Base-by-base conservation (phyloP, 2,329 filamentous ascomycete genomes). In the Botrytis paeoniae region DNA sequence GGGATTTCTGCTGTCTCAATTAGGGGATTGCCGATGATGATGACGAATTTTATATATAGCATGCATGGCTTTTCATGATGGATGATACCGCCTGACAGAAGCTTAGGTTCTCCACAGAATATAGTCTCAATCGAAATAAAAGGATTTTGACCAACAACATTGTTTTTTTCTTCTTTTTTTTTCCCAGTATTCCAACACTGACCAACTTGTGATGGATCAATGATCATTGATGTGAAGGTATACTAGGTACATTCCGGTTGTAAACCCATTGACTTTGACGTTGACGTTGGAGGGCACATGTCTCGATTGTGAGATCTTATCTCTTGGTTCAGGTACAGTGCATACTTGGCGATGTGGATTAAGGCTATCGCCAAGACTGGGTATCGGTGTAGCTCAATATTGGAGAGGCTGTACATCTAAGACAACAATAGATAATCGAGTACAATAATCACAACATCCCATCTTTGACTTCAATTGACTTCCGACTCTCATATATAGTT, bases 61-160 rank as follows among this genome's bases (percentile, higher is more conserved):
- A 48, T 54, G 43, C 39, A n/a, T 69, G 25, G 61, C 37, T 63
- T 66, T 54, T 39, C 14, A 70, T 45, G 68, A 61, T 65, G 63
- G 43, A 68, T 10, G 35, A 59, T 59, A 57, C 65, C 25, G 37
- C 37, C 48, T 57, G 65, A 48, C 43, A 51, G 43, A 32, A 69
- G 12, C n/a, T 37, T 39, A 29, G 51, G 48, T 69, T 69, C 37
- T 68, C 48, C 48, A 7, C n/a, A 41, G 35, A 41, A 57, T 18
- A 51, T 9, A 71, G 43, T 51, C 69, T 71, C 7, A 64, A 71
- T 65, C 39, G 45, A 48, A 65, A 64, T 65, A 25, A 39, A 51
- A 70, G 37, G 32, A 71, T 65, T 64, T 71, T 65, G 69, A 71
- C 43, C 43, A 54, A 18, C 7, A 57, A 29, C 22, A 6, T 39